Evolutionary conservation across 805 yeast species (phyloP), one percentile per base, ranked within the genome.

Genomic region (Ogataea neopini): DNA sequence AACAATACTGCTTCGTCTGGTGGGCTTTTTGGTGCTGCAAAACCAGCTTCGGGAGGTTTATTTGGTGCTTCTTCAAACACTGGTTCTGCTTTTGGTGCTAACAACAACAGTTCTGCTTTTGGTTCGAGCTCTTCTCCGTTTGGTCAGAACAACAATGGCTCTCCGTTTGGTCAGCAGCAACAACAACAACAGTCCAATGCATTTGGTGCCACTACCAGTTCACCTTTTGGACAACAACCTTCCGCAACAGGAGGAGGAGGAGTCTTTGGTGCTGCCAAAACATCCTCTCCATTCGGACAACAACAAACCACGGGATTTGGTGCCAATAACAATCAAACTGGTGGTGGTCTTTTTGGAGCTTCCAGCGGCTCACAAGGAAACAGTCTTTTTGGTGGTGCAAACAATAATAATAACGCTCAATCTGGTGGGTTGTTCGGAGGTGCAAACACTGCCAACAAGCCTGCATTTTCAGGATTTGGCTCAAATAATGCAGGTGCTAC

Each of bases 181-280:
- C 43, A 40, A 32, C 43, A 40, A 20, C 36, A 40, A 14, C 43
- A 40, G 29, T 7, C 36, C 2, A 22, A n/a, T 30, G 28, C 42
- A 15, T 39, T 39, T 13, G 38, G 39, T 29, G 43, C 53, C 15
- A 45, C 54, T 8, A 51, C 39, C 18, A 39, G 53, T 26, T 45
- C 72, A 13, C 70, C 79, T 2, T 70, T 77, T 14, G 76, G 77
- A 59, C 74, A 71, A n/a, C 52, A 56, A 37, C 38, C 47, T n/a
- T 39, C 47, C 25, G 51, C 51, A 30, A 35, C 65, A 10, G 65
- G 67, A 40, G 48, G 49, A 9, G 65, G 67, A 40, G 48, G 49
- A 2, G 34, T 41, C 4, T 68, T 65, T 48, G 70, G 73, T 1
- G 60, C 60, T 54, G 48, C 45, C n/a, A 48, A 48, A 17, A 37